These are phyloP conservation scores for Polyporus tsugae DNA, from an alignment of 1,284 basidiomycete genomes.

Conservation along the genomic window DNA sequence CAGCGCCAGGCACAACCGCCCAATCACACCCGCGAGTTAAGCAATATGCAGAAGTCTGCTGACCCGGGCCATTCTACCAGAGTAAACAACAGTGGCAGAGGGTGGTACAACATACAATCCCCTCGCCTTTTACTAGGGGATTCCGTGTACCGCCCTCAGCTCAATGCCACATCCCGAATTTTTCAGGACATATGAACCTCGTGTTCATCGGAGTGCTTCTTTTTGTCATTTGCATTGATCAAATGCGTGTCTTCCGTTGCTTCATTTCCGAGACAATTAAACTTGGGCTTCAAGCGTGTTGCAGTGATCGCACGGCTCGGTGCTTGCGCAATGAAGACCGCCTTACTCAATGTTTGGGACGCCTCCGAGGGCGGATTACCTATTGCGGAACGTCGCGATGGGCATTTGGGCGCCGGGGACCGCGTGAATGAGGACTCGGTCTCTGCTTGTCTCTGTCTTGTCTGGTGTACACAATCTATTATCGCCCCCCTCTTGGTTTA, in stretches of 20 bases:
- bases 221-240: slow-evolving; percentile 11
- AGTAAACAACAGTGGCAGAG: slow-evolving; percentile 48
- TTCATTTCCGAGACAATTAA: background rate
- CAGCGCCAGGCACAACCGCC: background rate
- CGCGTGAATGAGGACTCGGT: background rate
- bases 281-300: background rate
- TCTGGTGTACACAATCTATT: slow-evolving; percentile 10
- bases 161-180: slow-evolving; percentile 59
- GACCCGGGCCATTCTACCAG: too few species aligned
- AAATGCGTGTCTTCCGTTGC: background rate
- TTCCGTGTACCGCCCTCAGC: slow-evolving; percentile 61
- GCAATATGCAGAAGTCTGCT: slow-evolving; percentile 42
- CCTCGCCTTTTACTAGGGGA: slow-evolving; percentile 77
- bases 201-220: slow-evolving; percentile 32
- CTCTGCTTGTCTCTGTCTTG: background rate
- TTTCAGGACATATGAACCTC: slow-evolving; percentile 50
- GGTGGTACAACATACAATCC: slow-evolving; percentile 63
- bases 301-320: background rate
- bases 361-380: background rate
- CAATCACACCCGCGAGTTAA: slow-evolving; percentile 39
- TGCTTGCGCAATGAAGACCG: background rate
- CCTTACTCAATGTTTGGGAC: background rate
- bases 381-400: background rate
- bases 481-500: background rate
- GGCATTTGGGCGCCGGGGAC: background rate